Conservation (phyloP, 306 rosid genomes). For the Echinosophora koreensis region DNA sequence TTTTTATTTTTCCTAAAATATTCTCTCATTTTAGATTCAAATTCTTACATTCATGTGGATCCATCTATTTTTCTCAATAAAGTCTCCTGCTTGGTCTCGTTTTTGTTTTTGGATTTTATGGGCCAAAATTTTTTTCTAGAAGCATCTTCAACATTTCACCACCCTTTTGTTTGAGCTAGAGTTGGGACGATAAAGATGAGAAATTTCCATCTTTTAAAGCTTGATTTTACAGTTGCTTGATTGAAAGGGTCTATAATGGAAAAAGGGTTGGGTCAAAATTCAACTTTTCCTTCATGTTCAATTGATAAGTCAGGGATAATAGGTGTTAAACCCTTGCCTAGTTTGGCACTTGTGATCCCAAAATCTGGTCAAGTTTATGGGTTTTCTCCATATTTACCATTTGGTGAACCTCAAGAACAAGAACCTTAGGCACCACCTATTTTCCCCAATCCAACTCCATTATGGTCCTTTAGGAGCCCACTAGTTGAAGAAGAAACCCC, state of each 20-base stretch:
- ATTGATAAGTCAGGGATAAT: conserved; percentile 61
- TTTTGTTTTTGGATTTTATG: not conserved
- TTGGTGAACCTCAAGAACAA: conserved; percentile 41
- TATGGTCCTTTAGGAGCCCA: conserved; percentile 54
- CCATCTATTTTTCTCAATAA: not conserved
- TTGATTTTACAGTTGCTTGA: conserved; percentile 17
- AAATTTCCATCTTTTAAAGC: not conserved
- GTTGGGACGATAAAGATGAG: not conserved
- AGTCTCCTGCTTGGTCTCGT: not conserved
- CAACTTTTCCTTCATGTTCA: conserved; percentile 47
- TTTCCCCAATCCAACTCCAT: conserved; percentile 51
- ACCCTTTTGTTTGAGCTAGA: not conserved
- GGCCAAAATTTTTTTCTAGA: not conserved
- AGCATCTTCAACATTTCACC: not conserved
- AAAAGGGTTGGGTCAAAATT: conserved; percentile 45
- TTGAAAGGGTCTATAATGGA: conserved; percentile 56
- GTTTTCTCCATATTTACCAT: conserved; percentile 59
- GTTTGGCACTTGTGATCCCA: conserved; percentile 66
- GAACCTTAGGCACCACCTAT: conserved; percentile 44
- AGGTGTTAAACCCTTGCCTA: conserved; percentile 64
- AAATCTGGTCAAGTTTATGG: conserved; percentile 46
- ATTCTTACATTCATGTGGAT: not conserved
- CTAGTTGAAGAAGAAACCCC: conserved; percentile 32
- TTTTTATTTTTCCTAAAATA: no score
- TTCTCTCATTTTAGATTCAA: no score